Evolutionary conservation across 345 rosid species (phyloP).

Genomic region (Aurinia saxatilis): DNA sequence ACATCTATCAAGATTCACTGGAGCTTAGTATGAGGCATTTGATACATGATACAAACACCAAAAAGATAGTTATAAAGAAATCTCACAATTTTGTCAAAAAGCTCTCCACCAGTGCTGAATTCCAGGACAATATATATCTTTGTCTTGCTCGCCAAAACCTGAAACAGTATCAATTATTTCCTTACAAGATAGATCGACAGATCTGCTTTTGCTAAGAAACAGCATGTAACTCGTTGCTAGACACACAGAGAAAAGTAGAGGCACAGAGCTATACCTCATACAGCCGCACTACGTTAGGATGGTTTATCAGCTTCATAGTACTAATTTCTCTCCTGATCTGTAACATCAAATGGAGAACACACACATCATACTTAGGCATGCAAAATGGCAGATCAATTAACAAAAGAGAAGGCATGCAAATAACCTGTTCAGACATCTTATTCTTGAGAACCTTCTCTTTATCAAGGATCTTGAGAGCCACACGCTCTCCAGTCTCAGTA

Average conservation of each 20-base stretch:
- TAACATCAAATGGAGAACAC: slow-evolving; percentile 13
- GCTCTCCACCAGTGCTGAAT: slow-evolving; percentile 71
- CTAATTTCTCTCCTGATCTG: slow-evolving; percentile 89
- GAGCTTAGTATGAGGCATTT: background rate
- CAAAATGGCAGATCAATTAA: background rate
- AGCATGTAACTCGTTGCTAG: no score
- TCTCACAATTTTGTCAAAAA: slow-evolving; percentile 75
- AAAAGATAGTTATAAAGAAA: background rate
- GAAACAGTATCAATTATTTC: slow-evolving; percentile 12
- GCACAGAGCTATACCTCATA: slow-evolving; percentile 51
- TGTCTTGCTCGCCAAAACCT: slow-evolving; percentile 79
- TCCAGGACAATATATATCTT: slow-evolving; percentile 66
- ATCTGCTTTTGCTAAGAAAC: no score
- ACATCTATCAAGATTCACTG: background rate
- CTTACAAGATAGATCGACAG: background rate
- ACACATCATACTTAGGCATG: background rate
- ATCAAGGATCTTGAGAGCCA: slow-evolving; percentile 90
- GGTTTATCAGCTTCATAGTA: slow-evolving; percentile 91
- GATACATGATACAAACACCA: background rate
- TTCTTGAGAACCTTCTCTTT: slow-evolving; percentile 94
- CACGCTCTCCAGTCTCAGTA: slow-evolving; percentile 59
- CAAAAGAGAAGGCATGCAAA: background rate
- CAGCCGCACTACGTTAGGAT: slow-evolving; percentile 84
- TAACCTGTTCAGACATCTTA: slow-evolving; percentile 93
- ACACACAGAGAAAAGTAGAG: slow-evolving; percentile 8